Percentiles rank a stretch among this genome's conserved stretches.
phyloP scores from a whole-genome alignment of 1,284 basidiomycete species.

The Microbotryum scabiosae region DNA sequence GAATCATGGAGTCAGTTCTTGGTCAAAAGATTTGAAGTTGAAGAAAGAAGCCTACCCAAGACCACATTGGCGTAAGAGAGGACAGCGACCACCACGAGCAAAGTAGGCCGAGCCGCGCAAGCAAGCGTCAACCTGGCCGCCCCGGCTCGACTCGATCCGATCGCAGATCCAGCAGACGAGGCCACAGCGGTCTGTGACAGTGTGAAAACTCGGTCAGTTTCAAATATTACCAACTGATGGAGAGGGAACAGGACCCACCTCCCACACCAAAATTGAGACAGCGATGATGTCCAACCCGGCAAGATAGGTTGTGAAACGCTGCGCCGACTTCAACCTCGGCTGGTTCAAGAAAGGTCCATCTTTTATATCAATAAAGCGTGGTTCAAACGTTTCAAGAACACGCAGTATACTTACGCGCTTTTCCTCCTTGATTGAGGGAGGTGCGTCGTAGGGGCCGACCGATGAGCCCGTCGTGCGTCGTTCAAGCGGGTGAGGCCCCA shows the following conservation, averaged over 20 bases:
- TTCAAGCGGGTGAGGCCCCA: conserved; percentile 9
- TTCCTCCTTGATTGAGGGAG: background rate
- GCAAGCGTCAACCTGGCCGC: conserved; percentile 9
- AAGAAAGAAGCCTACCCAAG: background rate
- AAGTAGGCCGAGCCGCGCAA: conserved; percentile 14
- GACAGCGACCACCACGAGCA: conserved; percentile 19
- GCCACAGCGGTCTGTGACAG: background rate
- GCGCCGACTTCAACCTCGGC: conserved; percentile 19
- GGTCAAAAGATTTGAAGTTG: too few species aligned
- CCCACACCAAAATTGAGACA: conserved; percentile 15
- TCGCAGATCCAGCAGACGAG: background rate
- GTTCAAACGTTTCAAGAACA: too few species aligned
- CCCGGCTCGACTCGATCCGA: background rate
- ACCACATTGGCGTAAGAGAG: conserved; percentile 23
- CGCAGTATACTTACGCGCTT: background rate
- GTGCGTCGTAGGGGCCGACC: background rate
- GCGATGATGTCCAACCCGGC: conserved; percentile 17
- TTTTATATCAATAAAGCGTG: too few species aligned
- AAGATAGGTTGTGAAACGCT: conserved; percentile 21
- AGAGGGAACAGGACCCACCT: conserved; percentile 5
- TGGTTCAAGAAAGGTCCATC: background rate
- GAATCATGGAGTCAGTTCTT: background rate
- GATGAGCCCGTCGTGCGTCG: background rate
- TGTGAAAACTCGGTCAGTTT: too few species aligned
- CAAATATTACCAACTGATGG: background rate